Evolutionary conservation across 306 rosid genomes (phyloP).

Genomic region (Comarum palustre): DNA sequence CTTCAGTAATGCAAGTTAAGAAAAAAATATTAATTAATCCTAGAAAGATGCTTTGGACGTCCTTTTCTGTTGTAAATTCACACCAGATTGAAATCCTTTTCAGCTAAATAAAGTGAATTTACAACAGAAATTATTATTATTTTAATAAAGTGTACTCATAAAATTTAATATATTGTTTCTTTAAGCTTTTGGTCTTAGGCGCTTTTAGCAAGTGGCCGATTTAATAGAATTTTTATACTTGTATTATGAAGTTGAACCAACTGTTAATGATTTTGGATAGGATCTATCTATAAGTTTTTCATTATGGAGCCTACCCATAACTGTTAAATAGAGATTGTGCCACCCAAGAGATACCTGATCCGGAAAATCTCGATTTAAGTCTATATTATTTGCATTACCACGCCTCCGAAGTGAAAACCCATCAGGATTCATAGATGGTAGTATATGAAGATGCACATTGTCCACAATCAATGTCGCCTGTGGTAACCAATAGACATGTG

Average conservation of each 20-base stretch:
- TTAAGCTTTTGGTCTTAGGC: neutral
- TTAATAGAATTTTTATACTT: neutral
- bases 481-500: conserved; percentile 23
- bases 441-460: conserved; percentile 86
- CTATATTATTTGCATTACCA: conserved; percentile 78
- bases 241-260: neutral
- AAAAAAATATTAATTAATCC: neutral
- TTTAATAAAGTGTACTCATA: neutral
- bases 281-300: neutral
- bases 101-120: neutral
- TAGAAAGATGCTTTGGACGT: neutral
- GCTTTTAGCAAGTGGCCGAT: neutral
- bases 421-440: conserved; percentile 97
- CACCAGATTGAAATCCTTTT: neutral
- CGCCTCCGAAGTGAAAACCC: conserved; percentile 75
- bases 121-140: neutral
- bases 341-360: conserved; percentile 61
- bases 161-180: neutral
- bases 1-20: conserved; percentile 2
- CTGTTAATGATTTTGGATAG: neutral
- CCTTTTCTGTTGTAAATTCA: no score
- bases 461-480: conserved; percentile 79
- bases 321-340: neutral
- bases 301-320: neutral
- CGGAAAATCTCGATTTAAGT: conserved; percentile 91